Evolutionary conservation across 225 moss, liverwort and hornwort species (phyloP).

Genomic region (Anthoceros angustus): DNA sequence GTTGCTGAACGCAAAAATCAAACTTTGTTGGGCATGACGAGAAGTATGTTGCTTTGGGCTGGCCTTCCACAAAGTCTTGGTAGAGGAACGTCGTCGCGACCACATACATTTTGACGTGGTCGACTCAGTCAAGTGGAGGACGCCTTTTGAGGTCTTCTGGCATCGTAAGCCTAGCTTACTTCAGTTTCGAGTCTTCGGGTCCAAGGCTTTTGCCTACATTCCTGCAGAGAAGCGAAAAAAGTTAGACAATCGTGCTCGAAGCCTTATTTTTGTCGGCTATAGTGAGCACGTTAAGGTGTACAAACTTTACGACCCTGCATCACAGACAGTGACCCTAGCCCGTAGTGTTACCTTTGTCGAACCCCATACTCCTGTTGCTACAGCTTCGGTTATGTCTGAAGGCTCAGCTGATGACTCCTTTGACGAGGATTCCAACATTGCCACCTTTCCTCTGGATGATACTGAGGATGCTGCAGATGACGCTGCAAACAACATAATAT

Average conservation of each 20-base stretch:
- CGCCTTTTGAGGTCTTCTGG: too few relatives aligned
- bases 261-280: not conserved
- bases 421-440: not conserved
- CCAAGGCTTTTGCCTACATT: not conserved
- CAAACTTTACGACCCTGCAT: not conserved
- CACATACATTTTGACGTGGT: too few relatives aligned
- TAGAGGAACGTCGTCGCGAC: too few relatives aligned
- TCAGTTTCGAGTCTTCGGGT: not conserved
- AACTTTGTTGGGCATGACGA: not conserved
- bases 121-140: too few relatives aligned
- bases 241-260: not conserved
- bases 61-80: not conserved
- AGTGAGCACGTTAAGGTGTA: not conserved
- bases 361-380: not conserved
- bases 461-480: too few relatives aligned
- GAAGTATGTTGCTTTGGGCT: constrained; percentile 1
- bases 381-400: not conserved
- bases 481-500: not conserved
- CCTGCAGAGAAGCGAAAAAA: not conserved
- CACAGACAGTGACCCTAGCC: not conserved
- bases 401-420: not conserved
- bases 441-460: not conserved
- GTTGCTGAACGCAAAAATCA: too few relatives aligned
- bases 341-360: not conserved
- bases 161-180: too few relatives aligned